Evolutionary conservation across 176 grass and related monocot species (phyloP).

Genomic region (Oryza brachyantha): DNA sequence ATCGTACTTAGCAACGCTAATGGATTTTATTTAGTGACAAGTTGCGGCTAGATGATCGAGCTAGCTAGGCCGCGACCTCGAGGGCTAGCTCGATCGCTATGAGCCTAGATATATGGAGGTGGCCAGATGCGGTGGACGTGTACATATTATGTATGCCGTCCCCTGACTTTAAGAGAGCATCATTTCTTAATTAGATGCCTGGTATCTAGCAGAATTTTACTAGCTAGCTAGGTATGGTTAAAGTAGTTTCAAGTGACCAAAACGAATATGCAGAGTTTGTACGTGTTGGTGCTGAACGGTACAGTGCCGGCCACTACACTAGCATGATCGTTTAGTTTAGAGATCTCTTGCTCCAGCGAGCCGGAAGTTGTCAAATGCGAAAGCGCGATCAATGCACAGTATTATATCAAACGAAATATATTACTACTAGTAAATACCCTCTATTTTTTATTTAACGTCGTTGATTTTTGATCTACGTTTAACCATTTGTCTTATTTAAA

Average conservation of each 20-base stretch:
- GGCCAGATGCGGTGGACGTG: neutral
- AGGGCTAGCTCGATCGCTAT: neutral
- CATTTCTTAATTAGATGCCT: neutral
- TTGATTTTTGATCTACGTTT: too few relatives aligned
- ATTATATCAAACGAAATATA: too few relatives aligned
- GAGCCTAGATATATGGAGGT: too few relatives aligned
- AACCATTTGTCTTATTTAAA: too few relatives aligned
- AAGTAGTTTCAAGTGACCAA: neutral
- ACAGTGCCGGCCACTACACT: neutral
- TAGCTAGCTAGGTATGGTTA: neutral
- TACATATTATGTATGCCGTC: neutral
- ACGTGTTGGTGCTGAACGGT: neutral
- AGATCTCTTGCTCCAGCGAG: neutral
- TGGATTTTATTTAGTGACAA: neutral
- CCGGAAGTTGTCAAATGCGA: neutral
- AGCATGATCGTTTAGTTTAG: neutral
- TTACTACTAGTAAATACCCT: too few relatives aligned
- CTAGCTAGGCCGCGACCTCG: neutral
- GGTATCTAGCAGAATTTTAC: neutral
- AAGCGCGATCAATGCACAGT: too few relatives aligned
- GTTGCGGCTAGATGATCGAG: neutral
- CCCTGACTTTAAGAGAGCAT: neutral
- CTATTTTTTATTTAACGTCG: too few relatives aligned
- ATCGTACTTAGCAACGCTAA: neutral
- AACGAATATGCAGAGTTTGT: neutral